Conservation (phyloP, 2,329 filamentous ascomycete genomes). For the Fusarium torulosum region DNA sequence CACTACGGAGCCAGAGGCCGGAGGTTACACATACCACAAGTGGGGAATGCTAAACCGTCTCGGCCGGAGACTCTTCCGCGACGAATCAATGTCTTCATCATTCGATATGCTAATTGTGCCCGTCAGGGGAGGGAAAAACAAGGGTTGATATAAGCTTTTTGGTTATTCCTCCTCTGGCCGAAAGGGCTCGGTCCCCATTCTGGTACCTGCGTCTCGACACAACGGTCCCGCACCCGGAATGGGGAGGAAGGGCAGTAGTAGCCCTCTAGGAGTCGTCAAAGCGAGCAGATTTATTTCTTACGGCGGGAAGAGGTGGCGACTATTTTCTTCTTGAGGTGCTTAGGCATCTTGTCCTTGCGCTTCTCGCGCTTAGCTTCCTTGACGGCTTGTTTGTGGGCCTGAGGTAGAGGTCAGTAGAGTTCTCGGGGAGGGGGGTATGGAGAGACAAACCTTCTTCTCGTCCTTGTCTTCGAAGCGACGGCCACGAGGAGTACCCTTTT, state of each 20-base stretch:
- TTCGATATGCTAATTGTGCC: conserved; percentile 54
- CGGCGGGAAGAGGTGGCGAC: conserved; percentile 72
- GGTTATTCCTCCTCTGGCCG: not conserved
- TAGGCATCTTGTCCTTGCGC: conserved; percentile 94
- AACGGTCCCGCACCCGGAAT: conserved; percentile 18
- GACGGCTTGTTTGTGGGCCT: conserved; percentile 84
- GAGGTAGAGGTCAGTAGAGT: not conserved
- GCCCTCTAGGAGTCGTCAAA: conserved; percentile 5
- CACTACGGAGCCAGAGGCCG: conserved; percentile 39
- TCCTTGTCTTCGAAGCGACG: conserved; percentile 94
- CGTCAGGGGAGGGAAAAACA: not conserved
- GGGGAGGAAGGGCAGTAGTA: not conserved
- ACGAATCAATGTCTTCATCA: conserved; percentile 60
- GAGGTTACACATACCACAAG: conserved; percentile 35
- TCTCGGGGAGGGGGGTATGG: not conserved
- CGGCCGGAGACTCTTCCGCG: conserved; percentile 30
- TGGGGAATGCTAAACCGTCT: conserved; percentile 48
- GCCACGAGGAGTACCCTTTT: conserved; percentile 78
- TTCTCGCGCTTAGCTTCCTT: conserved; percentile 97
- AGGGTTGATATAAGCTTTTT: conserved; percentile 16
- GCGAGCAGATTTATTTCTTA: conserved; percentile 65
- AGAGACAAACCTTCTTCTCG: conserved; percentile 75
- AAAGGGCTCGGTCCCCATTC: not conserved
- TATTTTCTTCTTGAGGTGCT: conserved; percentile 92
- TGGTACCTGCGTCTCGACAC: conserved; percentile 13